A percentile compares a stretch with the other conserved stretches of the same genome.
Evolutionary conservation across 208 protist species (phyloP).

Genomic region (Wallacemonas collosoma): DNA sequence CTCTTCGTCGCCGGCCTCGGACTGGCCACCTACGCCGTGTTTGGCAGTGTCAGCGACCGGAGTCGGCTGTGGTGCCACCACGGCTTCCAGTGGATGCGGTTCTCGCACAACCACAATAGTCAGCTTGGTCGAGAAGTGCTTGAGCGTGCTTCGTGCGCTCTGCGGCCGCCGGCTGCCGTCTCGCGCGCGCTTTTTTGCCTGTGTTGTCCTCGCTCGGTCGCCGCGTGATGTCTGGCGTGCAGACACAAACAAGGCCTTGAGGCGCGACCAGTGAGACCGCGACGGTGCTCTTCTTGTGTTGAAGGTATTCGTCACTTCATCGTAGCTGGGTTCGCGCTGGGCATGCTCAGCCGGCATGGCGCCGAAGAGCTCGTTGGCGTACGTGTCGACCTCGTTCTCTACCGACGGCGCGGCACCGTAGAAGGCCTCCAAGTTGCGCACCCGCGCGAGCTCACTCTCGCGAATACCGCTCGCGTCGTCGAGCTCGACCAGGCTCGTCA

Average conservation of each 20-base stretch:
- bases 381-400: conserved; percentile 20
- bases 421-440: conserved; percentile 10
- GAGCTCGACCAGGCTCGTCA: conserved; percentile 9
- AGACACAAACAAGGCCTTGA: neutral
- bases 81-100: neutral
- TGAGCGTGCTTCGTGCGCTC: conserved; percentile 5
- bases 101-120: conserved; percentile 10
- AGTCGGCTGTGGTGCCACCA: neutral
- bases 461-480: neutral
- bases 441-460: conserved; percentile 3
- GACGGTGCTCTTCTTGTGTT: neutral
- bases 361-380: conserved; percentile 10
- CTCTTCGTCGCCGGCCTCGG: no score
- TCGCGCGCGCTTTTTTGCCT: neutral
- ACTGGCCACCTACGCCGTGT: no score
- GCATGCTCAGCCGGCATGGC: neutral
- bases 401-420: conserved; percentile 6
- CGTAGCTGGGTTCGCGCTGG: neutral
- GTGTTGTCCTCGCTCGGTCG: neutral
- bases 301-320: conserved; percentile 4
- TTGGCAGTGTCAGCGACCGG: no score
- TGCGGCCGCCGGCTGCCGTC: neutral
- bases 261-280: neutral
- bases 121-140: conserved; percentile 18
- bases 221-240: neutral